Percentiles rank a stretch among this genome's conserved stretches.
These are phyloP conservation scores for Colletotrichum eremochloae DNA, from an alignment of 2,329 filamentous ascomycete genomes.

Conservation along the genomic window DNA sequence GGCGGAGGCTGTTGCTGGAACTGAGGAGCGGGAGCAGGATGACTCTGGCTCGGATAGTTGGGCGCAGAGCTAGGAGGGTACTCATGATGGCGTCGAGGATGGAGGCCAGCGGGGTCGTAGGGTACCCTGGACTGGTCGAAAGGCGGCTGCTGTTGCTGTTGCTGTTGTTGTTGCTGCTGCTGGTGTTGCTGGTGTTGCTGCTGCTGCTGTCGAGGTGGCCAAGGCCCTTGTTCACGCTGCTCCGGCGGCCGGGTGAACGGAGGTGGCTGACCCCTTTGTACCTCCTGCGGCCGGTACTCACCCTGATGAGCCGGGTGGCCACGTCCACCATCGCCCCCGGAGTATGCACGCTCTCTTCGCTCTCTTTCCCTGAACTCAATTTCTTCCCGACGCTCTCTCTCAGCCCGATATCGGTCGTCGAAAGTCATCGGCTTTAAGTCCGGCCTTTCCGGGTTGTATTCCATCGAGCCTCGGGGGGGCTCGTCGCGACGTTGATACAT, in stretches of 20 bases:
- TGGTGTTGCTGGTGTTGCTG: neutral
- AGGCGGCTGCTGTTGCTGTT: conserved; percentile 50
- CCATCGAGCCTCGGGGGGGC: conserved; percentile 51
- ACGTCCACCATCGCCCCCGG: conserved; percentile 61
- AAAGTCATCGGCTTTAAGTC: conserved; percentile 59
- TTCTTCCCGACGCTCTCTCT: conserved; percentile 62
- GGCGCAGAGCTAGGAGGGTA: conserved; percentile 60
- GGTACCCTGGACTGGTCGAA: conserved; percentile 59
- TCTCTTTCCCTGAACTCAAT: conserved; percentile 59
- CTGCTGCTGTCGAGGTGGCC: conserved; percentile 48
- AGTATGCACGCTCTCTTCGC: conserved; percentile 62
- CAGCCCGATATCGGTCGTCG: conserved; percentile 67
- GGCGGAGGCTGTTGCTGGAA: conserved; percentile 48
- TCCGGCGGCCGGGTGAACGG: conserved; percentile 61
- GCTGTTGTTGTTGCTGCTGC: conserved; percentile 53
- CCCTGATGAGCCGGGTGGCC: conserved; percentile 60
- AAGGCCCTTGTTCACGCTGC: conserved; percentile 52
- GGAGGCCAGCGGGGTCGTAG: conserved; percentile 59
- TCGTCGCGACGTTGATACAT: conserved; percentile 66
- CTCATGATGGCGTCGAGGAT: conserved; percentile 62
- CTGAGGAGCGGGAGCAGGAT: conserved; percentile 48
- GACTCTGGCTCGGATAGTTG: conserved; percentile 51
- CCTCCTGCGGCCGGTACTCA: conserved; percentile 59
- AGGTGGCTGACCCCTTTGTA: conserved; percentile 49
- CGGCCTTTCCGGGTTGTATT: conserved; percentile 67